Conservation (phyloP, 805 yeast genomes). For the Tetrapisispora namnaoensis region DNA sequence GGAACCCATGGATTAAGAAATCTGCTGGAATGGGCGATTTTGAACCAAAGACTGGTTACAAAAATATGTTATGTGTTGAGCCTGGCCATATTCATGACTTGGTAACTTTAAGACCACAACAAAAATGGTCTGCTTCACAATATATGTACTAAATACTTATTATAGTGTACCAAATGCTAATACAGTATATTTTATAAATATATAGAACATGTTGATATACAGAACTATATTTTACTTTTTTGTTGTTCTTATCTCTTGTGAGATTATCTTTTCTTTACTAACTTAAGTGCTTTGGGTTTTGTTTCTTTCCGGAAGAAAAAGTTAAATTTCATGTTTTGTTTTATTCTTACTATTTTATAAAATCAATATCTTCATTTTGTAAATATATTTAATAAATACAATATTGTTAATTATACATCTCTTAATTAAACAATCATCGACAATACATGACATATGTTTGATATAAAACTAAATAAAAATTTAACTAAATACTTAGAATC, state of each 20-base stretch:
- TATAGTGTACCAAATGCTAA: too few relatives aligned
- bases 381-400: too few relatives aligned
- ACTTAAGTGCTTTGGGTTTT: too few relatives aligned
- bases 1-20: conserved; percentile 92
- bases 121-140: conserved; percentile 68
- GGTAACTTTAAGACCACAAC: conserved; percentile 53
- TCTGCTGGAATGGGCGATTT: conserved; percentile 78
- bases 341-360: too few relatives aligned
- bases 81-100: conserved; percentile 78
- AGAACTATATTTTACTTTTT: too few relatives aligned
- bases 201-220: not conserved
- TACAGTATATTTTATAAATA: not conserved
- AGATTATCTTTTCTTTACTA: too few relatives aligned
- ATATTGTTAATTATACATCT: too few relatives aligned
- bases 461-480: conserved; percentile 12
- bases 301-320: not conserved
- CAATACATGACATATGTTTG: too few relatives aligned
- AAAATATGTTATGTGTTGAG: conserved; percentile 84
- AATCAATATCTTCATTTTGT: too few relatives aligned
- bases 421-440: too few relatives aligned
- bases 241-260: too few relatives aligned
- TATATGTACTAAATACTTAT: conserved; percentile 9
- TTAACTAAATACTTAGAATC: conserved; percentile 5
- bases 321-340: not conserved
- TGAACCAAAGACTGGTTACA: conserved; percentile 69